phyloP scores from a whole-genome alignment of 2,329 filamentous ascomycete species.

The Fusarium anthophilum region DNA sequence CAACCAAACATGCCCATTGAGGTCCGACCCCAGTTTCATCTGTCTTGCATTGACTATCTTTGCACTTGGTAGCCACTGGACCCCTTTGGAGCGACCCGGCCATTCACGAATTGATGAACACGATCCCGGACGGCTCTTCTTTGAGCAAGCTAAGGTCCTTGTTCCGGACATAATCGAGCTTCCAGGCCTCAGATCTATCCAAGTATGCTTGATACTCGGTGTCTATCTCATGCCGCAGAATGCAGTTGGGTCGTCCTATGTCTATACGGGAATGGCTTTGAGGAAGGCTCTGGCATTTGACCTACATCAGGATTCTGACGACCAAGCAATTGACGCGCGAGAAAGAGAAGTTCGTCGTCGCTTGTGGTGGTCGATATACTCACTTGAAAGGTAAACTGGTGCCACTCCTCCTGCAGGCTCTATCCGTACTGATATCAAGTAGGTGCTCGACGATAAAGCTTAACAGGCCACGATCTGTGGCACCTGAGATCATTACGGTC shows the following conservation, averaged over 20 bases:
- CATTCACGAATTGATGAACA: not conserved
- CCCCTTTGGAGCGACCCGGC: not conserved
- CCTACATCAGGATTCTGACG: not conserved
- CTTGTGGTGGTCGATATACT: not conserved
- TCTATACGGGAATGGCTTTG: not conserved
- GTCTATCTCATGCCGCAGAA: not conserved
- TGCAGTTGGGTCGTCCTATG: not conserved
- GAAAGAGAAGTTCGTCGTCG: not conserved
- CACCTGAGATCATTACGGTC: not conserved
- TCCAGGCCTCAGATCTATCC: not conserved
- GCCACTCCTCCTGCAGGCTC: fast-evolving
- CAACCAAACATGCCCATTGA: not conserved
- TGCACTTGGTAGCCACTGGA: slow-evolving; percentile 1
- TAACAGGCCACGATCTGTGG: not conserved
- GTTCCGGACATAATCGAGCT: not conserved
- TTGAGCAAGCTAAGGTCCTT: not conserved
- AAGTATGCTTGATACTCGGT: not conserved
- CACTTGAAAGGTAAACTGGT: not conserved
- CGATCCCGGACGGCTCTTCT: not conserved
- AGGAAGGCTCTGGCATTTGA: not conserved
- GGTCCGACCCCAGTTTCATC: not conserved
- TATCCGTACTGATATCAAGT: not conserved
- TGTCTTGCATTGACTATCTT: not conserved
- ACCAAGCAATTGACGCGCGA: not conserved
- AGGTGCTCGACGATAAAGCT: not conserved